Percentiles rank a stretch among this genome's conserved stretches.
phyloP scores from a whole-genome alignment of 768 basidiomycete species.

The Holtermannia corniformis region DNA sequence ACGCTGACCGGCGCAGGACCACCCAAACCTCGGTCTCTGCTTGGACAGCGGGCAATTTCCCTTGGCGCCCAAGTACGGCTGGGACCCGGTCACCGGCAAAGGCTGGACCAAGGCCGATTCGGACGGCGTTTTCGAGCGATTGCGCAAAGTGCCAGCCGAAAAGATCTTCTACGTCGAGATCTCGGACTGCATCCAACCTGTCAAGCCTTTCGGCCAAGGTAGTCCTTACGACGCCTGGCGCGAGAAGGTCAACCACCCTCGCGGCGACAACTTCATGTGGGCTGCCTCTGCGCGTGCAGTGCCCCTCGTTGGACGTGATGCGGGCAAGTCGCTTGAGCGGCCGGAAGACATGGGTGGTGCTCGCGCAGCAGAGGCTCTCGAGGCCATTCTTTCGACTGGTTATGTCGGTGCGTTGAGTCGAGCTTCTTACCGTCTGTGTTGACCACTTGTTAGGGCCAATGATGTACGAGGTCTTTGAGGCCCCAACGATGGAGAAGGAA shows the following conservation, averaged over 20 bases:
- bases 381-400: conserved; percentile 6
- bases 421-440: neutral
- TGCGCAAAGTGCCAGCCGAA: conserved; percentile 7
- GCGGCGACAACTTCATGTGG: conserved; percentile 7
- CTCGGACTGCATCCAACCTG: conserved; percentile 14
- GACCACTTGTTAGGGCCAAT: conserved; percentile 4
- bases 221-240: conserved; percentile 5
- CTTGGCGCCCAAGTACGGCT: conserved; percentile 22
- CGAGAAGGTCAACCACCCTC: neutral
- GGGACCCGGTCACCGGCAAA: conserved; percentile 13
- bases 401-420: conserved; percentile 6
- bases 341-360: conserved; percentile 4
- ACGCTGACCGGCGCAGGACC: conserved; percentile 2
- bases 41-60: conserved; percentile 28
- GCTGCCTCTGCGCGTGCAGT: conserved; percentile 6
- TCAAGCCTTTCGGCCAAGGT: conserved; percentile 6
- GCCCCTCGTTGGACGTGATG: conserved; percentile 10
- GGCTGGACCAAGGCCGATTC: conserved; percentile 16
- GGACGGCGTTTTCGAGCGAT: conserved; percentile 8
- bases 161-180: conserved; percentile 33
- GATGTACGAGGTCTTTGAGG: conserved; percentile 11
- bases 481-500: conserved; percentile 4
- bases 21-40: conserved; percentile 26
- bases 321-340: neutral
- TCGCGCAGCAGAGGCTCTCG: neutral